These are phyloP conservation scores for Linderniella brevidens DNA, from an alignment of 257 asterid genomes.

Conservation along the genomic window DNA sequence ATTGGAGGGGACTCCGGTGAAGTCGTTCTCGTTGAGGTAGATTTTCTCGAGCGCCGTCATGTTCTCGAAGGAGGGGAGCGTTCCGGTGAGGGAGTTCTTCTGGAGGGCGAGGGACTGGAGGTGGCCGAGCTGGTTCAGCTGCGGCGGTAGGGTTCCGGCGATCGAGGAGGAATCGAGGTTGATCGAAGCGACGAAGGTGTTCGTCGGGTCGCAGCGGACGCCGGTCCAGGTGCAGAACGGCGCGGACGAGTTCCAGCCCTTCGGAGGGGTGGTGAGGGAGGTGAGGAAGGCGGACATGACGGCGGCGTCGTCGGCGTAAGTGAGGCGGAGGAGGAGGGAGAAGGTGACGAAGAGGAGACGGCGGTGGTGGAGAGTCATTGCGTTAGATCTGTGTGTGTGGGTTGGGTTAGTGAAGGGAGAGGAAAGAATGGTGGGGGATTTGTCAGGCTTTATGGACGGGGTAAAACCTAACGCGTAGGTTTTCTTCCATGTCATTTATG, in stretches of 20 bases:
- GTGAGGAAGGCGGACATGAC: constrained; percentile 43
- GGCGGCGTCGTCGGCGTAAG: constrained; percentile 57
- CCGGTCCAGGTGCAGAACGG: constrained; percentile 47
- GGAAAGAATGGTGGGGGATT: no score
- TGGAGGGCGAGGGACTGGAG: constrained; percentile 45
- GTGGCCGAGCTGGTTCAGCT: constrained; percentile 40
- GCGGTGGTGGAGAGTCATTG: constrained; percentile 25
- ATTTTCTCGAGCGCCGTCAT: constrained; percentile 31
- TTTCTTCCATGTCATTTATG: no score
- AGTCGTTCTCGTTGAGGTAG: constrained; percentile 38
- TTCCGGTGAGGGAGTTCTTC: constrained; percentile 44
- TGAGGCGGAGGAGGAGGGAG: constrained; percentile 15
- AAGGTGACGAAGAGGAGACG: constrained; percentile 14
- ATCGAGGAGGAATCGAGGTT: constrained; percentile 33
- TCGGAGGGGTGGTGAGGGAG: constrained; percentile 42
- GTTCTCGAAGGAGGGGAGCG: constrained; percentile 60
- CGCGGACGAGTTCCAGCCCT: constrained; percentile 42
- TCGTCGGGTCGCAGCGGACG: constrained; percentile 41
- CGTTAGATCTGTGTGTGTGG: no score
- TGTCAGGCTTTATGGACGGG: no score
- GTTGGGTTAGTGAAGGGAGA: no score
- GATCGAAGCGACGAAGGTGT: constrained; percentile 30
- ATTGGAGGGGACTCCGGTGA: constrained; percentile 30
- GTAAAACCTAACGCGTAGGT: no score
- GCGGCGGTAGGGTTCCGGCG: constrained; percentile 55